Percentiles rank a stretch among this genome's conserved stretches.
These are phyloP conservation scores for Scytalidium sp. DNA, from an alignment of 2,329 filamentous ascomycete genomes.

Conservation along the genomic window DNA sequence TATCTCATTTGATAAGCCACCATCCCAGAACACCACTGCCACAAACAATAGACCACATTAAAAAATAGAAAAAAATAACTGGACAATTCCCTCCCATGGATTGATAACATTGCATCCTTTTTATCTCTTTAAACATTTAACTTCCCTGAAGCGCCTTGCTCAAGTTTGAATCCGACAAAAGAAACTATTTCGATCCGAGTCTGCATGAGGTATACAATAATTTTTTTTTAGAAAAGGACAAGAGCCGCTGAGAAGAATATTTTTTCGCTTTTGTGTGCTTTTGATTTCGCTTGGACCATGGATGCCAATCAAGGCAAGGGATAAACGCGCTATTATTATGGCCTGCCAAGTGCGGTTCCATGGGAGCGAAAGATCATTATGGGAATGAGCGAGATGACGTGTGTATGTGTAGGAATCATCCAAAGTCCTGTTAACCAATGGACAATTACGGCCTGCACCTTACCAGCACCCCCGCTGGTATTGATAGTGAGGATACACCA, in stretches of 20 bases:
- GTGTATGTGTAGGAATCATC: too few species aligned
- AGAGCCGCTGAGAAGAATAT: not conserved
- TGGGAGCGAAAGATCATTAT: not conserved
- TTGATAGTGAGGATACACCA: slow-evolving; percentile 13
- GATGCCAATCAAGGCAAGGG: not conserved
- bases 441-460: not conserved
- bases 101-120: not conserved
- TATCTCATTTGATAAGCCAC: not conserved
- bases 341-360: not conserved
- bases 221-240: not conserved
- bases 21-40: not conserved
- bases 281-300: not conserved
- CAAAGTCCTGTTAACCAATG: too few species aligned
- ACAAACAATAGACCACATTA: not conserved
- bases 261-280: not conserved
- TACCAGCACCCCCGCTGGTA: slow-evolving; percentile 6
- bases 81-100: not conserved
- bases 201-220: not conserved
- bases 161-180: not conserved
- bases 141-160: not conserved
- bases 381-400: too few species aligned
- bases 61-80: not conserved
- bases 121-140: not conserved
- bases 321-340: not conserved
- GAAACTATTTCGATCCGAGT: not conserved